A percentile compares a stretch with the other conserved stretches of the same genome.
These are phyloP conservation scores for Chlamydomonas sp. DNA, from an alignment of 139 green algal species.

Conservation along the genomic window DNA sequence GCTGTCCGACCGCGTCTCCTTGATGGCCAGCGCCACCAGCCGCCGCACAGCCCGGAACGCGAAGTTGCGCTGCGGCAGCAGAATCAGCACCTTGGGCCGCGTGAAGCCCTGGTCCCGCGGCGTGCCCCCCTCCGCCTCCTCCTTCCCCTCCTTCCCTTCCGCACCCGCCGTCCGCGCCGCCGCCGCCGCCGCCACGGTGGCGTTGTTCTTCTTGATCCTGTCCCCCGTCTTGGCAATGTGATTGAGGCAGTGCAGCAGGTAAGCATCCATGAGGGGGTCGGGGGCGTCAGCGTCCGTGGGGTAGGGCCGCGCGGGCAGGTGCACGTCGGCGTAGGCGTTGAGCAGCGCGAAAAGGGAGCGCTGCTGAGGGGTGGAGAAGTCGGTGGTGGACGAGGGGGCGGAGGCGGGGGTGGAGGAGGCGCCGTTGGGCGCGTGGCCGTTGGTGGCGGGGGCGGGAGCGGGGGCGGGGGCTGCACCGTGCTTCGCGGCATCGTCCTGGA, in stretches of 20 bases:
- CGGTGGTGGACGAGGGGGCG: neutral
- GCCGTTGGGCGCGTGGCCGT: too few relatives aligned
- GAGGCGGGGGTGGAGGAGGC: neutral
- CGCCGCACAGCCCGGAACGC: slow-evolving; percentile 74
- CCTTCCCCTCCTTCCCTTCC: neutral
- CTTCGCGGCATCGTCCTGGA: neutral
- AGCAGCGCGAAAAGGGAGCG: slow-evolving; percentile 65
- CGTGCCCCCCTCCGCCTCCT: neutral
- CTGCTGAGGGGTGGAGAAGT: slow-evolving; percentile 63
- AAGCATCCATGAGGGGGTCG: slow-evolving; percentile 71
- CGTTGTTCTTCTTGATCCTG: slow-evolving; percentile 90
- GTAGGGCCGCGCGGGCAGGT: slow-evolving; percentile 61
- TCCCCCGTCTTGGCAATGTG: slow-evolving; percentile 85
- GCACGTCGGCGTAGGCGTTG: slow-evolving; percentile 71
- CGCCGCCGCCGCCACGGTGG: slow-evolving; percentile 45
- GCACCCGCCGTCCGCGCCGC: neutral
- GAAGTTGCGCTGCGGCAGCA: slow-evolving; percentile 88
- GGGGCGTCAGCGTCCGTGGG: slow-evolving; percentile 26
- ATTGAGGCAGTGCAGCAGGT: slow-evolving; percentile 86
- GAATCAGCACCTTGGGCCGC: slow-evolving; percentile 89
- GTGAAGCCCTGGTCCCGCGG: slow-evolving; percentile 87
- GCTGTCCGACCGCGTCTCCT: slow-evolving; percentile 80
- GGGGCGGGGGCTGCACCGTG: neutral
- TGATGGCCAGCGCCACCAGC: slow-evolving; percentile 79
- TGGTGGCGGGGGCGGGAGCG: neutral